Conservation (phyloP, 495 filamentous ascomycete genomes). For the Tuber microsphaerosporum region DNA sequence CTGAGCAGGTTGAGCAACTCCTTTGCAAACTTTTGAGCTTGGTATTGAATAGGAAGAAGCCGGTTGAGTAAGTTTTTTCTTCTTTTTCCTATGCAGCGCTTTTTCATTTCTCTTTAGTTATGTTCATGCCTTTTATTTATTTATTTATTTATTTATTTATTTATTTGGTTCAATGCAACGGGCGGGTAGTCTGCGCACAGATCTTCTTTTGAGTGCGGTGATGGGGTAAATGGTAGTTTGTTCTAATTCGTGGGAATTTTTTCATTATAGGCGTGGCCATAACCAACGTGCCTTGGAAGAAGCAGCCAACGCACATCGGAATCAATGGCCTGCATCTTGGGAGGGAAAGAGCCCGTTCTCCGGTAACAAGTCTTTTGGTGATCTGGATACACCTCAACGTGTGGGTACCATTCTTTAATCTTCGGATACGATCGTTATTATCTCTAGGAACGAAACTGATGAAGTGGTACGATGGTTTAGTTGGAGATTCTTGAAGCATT, state of each 20-base stretch:
- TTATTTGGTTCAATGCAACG: constrained; percentile 1
- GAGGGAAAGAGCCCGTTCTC: constrained; percentile 74
- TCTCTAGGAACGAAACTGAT: neutral
- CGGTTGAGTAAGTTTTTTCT: constrained; percentile 75
- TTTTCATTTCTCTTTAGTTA: neutral
- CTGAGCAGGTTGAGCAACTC: constrained; percentile 76
- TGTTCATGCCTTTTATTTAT: constrained; percentile 1
- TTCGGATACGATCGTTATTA: neutral
- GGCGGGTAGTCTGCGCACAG: constrained; percentile 6
- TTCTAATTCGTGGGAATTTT: constrained; percentile 4
- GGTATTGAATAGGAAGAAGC: constrained; percentile 91
- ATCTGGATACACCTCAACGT: constrained; percentile 69
- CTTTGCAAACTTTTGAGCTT: constrained; percentile 82
- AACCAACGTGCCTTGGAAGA: constrained; percentile 90
- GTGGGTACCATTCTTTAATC: constrained; percentile 52
- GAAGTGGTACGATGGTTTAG: constrained; percentile 43
- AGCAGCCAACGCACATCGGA: constrained; percentile 73
- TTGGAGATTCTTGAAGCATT: constrained; percentile 74
- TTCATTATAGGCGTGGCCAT: constrained; percentile 53
- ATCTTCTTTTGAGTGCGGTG: neutral
- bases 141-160: constrained; percentile 7
- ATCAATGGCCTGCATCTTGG: constrained; percentile 87
- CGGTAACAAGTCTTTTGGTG: constrained; percentile 67
- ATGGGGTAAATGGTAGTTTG: constrained; percentile 11
- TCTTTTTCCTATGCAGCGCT: constrained; percentile 6